Evolutionary conservation across 2,329 filamentous ascomycete species (phyloP).

Genomic region (Trichoderma sp.): DNA sequence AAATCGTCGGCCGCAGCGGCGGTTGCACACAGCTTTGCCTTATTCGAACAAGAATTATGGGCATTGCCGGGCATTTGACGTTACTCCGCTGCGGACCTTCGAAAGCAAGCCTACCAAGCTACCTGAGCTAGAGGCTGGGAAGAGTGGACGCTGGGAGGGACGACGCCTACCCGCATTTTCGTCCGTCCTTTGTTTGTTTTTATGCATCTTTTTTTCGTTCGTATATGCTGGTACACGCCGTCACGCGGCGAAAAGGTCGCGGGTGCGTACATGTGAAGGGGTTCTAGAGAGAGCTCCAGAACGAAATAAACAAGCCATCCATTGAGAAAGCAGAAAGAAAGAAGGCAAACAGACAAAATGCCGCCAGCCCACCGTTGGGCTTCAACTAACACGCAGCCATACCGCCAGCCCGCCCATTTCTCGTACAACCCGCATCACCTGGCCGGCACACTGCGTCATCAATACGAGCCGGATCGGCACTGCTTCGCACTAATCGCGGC

Average conservation of each 20-base stretch:
- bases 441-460: constrained; percentile 18
- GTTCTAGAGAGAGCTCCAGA: background rate
- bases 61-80: background rate
- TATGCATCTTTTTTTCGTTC: background rate
- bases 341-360: background rate
- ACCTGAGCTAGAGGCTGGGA: background rate
- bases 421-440: constrained; percentile 16
- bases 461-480: constrained; percentile 21
- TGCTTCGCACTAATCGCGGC: constrained; percentile 12
- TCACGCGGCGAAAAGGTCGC: background rate
- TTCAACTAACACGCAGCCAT: constrained; percentile 2
- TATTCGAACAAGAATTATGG: background rate
- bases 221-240: constrained; percentile 14
- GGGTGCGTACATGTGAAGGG: background rate
- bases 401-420: constrained; percentile 11
- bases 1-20: constrained; percentile 16
- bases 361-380: background rate
- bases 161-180: background rate
- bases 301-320: background rate
- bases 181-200: background rate
- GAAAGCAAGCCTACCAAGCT: background rate
- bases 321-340: background rate
- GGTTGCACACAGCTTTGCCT: background rate
- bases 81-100: constrained; percentile 7
- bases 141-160: too few relatives aligned